These are phyloP conservation scores for Talaromyces stipitatus DNA, from an alignment of 495 filamentous ascomycete species.

Conservation along the genomic window DNA sequence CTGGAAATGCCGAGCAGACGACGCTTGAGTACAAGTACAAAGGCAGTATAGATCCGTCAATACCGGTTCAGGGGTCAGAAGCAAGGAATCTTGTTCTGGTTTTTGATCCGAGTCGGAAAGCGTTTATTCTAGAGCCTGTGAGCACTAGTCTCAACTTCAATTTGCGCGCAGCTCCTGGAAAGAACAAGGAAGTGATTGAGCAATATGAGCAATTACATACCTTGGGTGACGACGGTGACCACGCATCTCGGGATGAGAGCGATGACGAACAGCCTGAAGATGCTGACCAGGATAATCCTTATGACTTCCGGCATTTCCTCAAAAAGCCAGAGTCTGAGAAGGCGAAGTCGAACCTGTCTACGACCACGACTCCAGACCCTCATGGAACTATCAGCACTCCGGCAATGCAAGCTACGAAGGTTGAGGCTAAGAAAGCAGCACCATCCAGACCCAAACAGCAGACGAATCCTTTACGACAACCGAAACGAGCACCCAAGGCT, in stretches of 20 bases:
- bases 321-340: slow-evolving; percentile 28
- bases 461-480: slow-evolving; percentile 29
- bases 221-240: slow-evolving; percentile 28
- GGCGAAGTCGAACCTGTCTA: slow-evolving; percentile 26
- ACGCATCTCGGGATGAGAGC: slow-evolving; percentile 31
- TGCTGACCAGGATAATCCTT: slow-evolving; percentile 48
- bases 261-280: slow-evolving; percentile 35
- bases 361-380: slow-evolving; percentile 32
- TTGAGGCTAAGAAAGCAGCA: slow-evolving; percentile 19
- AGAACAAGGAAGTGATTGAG: slow-evolving; percentile 35
- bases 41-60: slow-evolving; percentile 38
- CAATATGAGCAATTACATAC: slow-evolving; percentile 41
- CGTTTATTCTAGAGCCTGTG: slow-evolving; percentile 45
- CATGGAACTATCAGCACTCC: slow-evolving; percentile 25
- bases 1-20: slow-evolving; percentile 31
- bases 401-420: slow-evolving; percentile 9
- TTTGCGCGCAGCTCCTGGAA: slow-evolving; percentile 39
- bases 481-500: slow-evolving; percentile 15
- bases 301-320: slow-evolving; percentile 53
- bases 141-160: slow-evolving; percentile 50
- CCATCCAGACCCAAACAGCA: slow-evolving; percentile 25
- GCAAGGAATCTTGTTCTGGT: slow-evolving; percentile 39
- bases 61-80: slow-evolving; percentile 18
- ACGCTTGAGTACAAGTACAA: slow-evolving; percentile 39
- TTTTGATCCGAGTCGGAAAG: slow-evolving; percentile 43